Percentiles rank a stretch among this genome's conserved stretches.
These are phyloP conservation scores for Dictyostelium firmibasis DNA, from an alignment of 78 protist genomes.

Conservation along the genomic window DNA sequence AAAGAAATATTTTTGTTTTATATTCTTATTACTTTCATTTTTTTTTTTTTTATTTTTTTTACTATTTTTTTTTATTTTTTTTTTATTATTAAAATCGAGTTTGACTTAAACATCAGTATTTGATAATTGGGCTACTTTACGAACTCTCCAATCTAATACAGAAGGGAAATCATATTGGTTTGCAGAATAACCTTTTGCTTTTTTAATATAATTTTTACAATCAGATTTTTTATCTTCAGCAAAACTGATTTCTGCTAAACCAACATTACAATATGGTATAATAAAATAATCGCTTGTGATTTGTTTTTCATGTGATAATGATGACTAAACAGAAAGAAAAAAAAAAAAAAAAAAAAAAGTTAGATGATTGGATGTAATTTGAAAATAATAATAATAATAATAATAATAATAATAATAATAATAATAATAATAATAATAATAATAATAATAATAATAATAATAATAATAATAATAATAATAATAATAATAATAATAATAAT, in stretches of 20 bases:
- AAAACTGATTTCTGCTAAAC: conserved; percentile 50
- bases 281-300: conserved; percentile 31
- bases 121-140: conserved; percentile 46
- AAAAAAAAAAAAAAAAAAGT: not conserved
- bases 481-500: not conserved
- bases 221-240: conserved; percentile 56
- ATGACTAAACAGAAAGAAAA: not conserved
- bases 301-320: conserved; percentile 31
- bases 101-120: not conserved
- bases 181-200: conserved; percentile 40
- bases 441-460: conserved; percentile 14
- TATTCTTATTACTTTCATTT: too few species aligned
- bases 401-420: not conserved
- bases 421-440: conserved; percentile 1
- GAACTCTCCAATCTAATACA: conserved; percentile 63
- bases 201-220: conserved; percentile 38
- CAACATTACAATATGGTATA: conserved; percentile 57
- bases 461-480: not conserved
- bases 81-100: not conserved
- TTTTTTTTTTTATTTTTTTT: not conserved
- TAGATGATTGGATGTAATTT: not conserved
- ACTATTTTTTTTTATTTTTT: not conserved
- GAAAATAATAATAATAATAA: not conserved
- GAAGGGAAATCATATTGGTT: conserved; percentile 72
- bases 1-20: not conserved